phyloP scores from a whole-genome alignment of 306 rosid genomes.

The Acacia crassicarpa region DNA sequence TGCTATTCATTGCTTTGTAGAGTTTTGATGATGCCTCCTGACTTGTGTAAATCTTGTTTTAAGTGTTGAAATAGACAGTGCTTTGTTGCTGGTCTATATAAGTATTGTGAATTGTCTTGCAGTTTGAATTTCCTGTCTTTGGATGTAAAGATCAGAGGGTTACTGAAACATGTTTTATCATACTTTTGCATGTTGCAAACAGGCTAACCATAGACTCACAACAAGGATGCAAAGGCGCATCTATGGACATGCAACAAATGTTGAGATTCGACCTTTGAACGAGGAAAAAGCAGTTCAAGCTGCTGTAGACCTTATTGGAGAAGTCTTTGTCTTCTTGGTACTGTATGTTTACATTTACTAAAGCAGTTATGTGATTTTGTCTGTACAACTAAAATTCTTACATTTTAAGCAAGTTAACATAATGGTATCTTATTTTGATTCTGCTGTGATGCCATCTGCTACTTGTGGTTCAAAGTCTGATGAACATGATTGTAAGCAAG shows the following conservation, averaged over 20 bases:
- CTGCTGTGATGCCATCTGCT: slow-evolving; percentile 10
- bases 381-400: background rate
- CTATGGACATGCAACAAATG: slow-evolving; percentile 82
- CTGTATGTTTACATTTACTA: slow-evolving; percentile 6
- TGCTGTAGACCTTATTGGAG: slow-evolving; percentile 92
- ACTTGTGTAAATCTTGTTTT: slow-evolving; percentile 2
- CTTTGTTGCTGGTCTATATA: slow-evolving; percentile 4
- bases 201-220: slow-evolving; percentile 73
- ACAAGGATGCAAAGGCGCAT: slow-evolving; percentile 84
- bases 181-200: slow-evolving; percentile 32
- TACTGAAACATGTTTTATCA: background rate
- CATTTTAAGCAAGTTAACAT: slow-evolving; percentile 14
- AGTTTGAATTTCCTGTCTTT: slow-evolving; percentile 3
- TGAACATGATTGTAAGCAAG: slow-evolving; percentile 2
- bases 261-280: slow-evolving; percentile 83
- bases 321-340: slow-evolving; percentile 86
- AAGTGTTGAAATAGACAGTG: background rate
- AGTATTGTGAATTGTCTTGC: slow-evolving; percentile 1
- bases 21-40: background rate
- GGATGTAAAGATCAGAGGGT: background rate
- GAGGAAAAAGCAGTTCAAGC: slow-evolving; percentile 93
- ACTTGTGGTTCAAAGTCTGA: slow-evolving; percentile 11
- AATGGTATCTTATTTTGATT: slow-evolving; percentile 1
- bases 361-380: background rate
- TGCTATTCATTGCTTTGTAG: background rate